A percentile compares a stretch with the other conserved stretches of the same genome.
Evolutionary conservation across 1,284 basidiomycete genomes (phyloP).

Genomic region (Vanrija humicola): DNA sequence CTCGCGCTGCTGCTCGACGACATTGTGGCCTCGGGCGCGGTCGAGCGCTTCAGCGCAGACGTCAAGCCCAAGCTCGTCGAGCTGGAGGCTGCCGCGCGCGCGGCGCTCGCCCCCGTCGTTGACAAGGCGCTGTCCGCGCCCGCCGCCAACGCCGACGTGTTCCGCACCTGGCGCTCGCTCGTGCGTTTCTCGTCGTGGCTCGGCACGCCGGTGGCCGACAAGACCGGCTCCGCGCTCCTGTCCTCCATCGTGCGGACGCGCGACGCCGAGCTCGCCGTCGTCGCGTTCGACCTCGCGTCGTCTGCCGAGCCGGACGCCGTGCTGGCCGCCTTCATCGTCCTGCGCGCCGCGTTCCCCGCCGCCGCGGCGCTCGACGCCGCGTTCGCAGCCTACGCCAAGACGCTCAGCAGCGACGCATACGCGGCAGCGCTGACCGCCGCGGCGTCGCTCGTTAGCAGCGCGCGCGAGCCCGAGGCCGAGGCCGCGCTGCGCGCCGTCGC

Average conservation of each 20-base stretch:
- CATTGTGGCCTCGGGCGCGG: neutral
- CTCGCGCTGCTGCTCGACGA: constrained; percentile 1
- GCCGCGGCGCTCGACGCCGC: neutral
- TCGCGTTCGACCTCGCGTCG: constrained; percentile 7
- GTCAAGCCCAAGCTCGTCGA: neutral
- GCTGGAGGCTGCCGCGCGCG: constrained; percentile 6
- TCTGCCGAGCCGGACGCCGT: neutral
- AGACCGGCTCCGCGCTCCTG: constrained; percentile 5
- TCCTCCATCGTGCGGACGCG: neutral
- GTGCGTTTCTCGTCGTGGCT: constrained; percentile 5
- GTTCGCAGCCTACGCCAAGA: neutral
- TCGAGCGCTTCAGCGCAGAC: neutral
- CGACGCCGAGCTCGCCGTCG: neutral
- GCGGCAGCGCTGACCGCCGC: neutral
- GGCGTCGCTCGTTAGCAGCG: neutral
- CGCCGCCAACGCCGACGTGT: neutral
- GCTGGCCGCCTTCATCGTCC: constrained; percentile 11
- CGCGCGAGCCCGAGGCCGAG: neutral
- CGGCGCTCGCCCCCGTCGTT: neutral
- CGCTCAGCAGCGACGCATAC: constrained; percentile 1
- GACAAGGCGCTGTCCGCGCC: neutral
- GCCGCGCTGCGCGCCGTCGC: constrained; percentile 7
- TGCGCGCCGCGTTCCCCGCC: neutral
- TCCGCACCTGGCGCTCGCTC: constrained; percentile 1
- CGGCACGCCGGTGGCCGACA: neutral